Percentiles rank a stretch among this genome's conserved stretches.
Evolutionary conservation across 164 flowering plant genomes (phyloP).

Genomic region (Macadamia tetraphylla): DNA sequence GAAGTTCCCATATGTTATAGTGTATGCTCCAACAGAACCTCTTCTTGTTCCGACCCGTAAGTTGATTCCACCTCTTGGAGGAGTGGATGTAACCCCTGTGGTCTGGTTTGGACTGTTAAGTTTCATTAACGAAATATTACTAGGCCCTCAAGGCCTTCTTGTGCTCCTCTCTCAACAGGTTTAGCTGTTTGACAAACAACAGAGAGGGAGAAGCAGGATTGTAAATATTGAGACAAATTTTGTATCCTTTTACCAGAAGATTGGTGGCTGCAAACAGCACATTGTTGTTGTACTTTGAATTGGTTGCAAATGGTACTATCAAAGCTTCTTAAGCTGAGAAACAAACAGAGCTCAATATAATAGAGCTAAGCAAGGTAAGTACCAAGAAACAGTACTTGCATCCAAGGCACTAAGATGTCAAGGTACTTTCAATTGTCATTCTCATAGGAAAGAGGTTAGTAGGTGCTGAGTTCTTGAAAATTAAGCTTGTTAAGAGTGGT

Average conservation of each 20-base stretch:
- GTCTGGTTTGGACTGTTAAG: constrained; percentile 93
- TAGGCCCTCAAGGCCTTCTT: constrained; percentile 91
- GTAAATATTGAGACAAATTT: background rate
- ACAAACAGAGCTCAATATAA: no score
- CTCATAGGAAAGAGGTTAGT: no score
- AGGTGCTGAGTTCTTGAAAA: no score
- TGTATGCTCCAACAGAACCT: constrained; percentile 95
- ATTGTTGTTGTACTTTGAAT: background rate
- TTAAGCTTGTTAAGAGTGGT: no score
- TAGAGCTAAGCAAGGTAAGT: no score
- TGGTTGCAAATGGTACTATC: background rate
- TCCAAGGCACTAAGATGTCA: no score
- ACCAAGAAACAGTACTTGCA: no score
- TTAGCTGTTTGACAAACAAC: background rate
- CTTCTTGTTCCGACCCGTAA: constrained; percentile 66
- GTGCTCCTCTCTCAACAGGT: background rate
- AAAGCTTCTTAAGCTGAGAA: no score
- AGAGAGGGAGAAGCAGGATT: background rate
- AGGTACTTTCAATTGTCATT: no score
- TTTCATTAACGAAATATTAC: constrained; percentile 76
- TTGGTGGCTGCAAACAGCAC: no score
- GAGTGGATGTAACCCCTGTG: constrained; percentile 95
- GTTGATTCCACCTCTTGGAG: constrained; percentile 90
- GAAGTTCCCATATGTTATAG: constrained; percentile 86
- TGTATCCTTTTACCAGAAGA: background rate